Evolutionary conservation across 768 basidiomycete species (phyloP), one percentile per base, ranked within the genome.

Genomic region (Hemileccinum rubropunctum): DNA sequence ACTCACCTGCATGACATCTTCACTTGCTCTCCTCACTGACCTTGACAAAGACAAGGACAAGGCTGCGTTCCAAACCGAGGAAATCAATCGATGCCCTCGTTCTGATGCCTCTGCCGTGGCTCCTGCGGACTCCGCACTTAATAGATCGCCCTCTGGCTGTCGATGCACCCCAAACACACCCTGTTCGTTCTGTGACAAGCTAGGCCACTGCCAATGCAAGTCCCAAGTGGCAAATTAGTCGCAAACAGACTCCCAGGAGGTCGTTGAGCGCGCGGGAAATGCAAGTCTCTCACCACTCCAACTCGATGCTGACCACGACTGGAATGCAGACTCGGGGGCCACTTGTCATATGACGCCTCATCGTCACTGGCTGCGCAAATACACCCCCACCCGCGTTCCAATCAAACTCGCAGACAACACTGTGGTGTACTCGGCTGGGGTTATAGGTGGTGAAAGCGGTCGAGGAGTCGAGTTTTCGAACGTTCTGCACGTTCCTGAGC

Each of bases 21-120:
- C 47, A 2, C 41, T 61, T 0, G 32, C 51, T 0, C 53, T 60
- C 1, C 42, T 60, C 12, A 45, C 36, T 7, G 41, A 41, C 9
- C 15, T 59, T 0, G 44, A 53, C 36, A 51, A 59, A 37, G 38
- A 12, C n/a, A 52, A 52, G 42, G 54, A 43, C 15, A 50, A 50
- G 2, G 43, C 39, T 8, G 27, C 21, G 1, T 53, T 53, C 28
- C 32, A 44, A 17, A 39, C 45, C 1, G 36, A 52, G 28, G 42
- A 47, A 18, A 47, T 52, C 41, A 42, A 51, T 20, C 12, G n/a
- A 14, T 3, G 27, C 2, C 45, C 40, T 34, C 10, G 46, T 8
- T 11, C 34, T 1, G 35, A 13, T 13, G 11, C 36, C 15, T 18
- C n/a, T 6, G 6, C 23, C 23, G 6, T 6, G 3, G 23, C 23